Evolutionary conservation across 139 green algal species (phyloP).

Genomic region (Pycnococcus provasolii): DNA sequence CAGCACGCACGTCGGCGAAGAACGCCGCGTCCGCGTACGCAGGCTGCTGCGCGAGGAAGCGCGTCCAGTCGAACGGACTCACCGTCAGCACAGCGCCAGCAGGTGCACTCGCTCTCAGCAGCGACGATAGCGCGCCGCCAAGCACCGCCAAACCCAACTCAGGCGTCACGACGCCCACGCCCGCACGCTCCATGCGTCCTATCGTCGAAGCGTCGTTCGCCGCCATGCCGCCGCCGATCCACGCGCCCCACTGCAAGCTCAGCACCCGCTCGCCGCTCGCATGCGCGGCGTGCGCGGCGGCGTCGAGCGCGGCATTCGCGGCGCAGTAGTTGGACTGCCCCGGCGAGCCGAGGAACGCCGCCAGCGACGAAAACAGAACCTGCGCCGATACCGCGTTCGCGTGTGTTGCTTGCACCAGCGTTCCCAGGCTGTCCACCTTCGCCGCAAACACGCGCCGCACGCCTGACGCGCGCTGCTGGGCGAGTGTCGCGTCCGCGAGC

Average conservation of each 20-base stretch:
- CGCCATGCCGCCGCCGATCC: constrained; percentile 42
- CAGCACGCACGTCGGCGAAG: background rate
- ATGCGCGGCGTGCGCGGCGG: background rate
- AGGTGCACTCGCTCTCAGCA: background rate
- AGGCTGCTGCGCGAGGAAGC: constrained; percentile 1
- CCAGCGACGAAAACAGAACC: constrained; percentile 46
- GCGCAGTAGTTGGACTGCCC: constrained; percentile 32
- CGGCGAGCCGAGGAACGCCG: constrained; percentile 31
- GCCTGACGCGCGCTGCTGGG: constrained; percentile 31
- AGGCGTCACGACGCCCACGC: constrained; percentile 49
- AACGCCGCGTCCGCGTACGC: background rate
- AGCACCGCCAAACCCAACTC: constrained; percentile 33
- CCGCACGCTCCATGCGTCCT: constrained; percentile 43
- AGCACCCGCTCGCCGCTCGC: constrained; percentile 16
- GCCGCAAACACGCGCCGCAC: constrained; percentile 38
- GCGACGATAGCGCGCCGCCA: background rate
- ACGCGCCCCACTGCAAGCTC: constrained; percentile 43
- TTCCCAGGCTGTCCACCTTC: constrained; percentile 32
- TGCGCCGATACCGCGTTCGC: background rate
- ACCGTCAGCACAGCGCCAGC: background rate
- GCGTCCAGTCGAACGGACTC: constrained; percentile 6
- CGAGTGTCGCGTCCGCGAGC: constrained; percentile 45
- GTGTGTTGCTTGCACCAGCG: background rate
- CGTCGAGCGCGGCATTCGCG: constrained; percentile 26
- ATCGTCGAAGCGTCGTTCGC: constrained; percentile 32